Evolutionary conservation across 176 grass and related monocot genomes (phyloP).

Genomic region (Saccharum officinarum): DNA sequence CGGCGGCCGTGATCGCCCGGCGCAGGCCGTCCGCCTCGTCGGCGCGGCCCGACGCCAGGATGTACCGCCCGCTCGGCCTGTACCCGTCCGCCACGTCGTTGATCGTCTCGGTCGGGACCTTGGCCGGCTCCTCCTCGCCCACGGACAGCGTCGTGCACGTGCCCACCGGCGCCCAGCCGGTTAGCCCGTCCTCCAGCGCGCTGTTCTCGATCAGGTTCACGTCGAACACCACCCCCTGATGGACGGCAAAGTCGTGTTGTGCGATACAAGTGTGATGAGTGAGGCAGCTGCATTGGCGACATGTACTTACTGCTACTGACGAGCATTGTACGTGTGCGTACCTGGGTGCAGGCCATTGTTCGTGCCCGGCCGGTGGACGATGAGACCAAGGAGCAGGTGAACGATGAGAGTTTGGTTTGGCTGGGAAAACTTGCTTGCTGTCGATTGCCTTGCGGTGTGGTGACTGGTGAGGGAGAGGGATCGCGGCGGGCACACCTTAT

Average conservation of each 20-base stretch:
- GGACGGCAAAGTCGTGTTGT: too few relatives aligned
- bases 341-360: constrained; percentile 31
- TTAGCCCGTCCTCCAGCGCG: constrained; percentile 46
- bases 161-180: constrained; percentile 49
- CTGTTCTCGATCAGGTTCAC: constrained; percentile 61
- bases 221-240: constrained; percentile 29
- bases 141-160: constrained; percentile 41
- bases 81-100: constrained; percentile 36
- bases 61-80: constrained; percentile 49
- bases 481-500: constrained; percentile 16
- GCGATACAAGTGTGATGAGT: too few relatives aligned
- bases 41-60: constrained; percentile 42
- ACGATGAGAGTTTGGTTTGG: not conserved
- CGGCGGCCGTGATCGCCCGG: constrained; percentile 34
- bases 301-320: not conserved
- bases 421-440: not conserved
- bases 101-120: constrained; percentile 51
- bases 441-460: not conserved
- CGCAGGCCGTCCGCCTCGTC: constrained; percentile 48
- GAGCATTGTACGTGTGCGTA: not conserved
- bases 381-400: not conserved
- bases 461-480: constrained; percentile 22
- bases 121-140: constrained; percentile 34
- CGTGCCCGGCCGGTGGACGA: not conserved
- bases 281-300: too few relatives aligned